A percentile compares a stretch with the other conserved stretches of the same genome.
Conservation (phyloP, 1,139 yeast species). For the Hemisphaericaspora subhashii region DNA sequence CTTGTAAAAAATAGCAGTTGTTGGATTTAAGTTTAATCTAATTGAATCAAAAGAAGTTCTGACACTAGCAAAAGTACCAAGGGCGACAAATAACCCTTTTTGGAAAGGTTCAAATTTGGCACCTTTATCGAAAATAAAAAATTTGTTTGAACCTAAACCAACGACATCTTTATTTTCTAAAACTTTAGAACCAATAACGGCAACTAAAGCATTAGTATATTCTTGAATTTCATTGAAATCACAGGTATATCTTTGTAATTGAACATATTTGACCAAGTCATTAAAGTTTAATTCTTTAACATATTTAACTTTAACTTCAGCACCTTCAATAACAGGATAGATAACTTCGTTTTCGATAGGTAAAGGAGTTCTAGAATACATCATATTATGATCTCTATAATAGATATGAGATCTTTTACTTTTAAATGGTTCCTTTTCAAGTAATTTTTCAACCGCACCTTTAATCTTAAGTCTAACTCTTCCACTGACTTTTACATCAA, state of each 20-base stretch:
- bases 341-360: constrained; percentile 14
- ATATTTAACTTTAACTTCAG: constrained; percentile 10
- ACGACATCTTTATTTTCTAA: constrained; percentile 11
- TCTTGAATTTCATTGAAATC: constrained; percentile 14
- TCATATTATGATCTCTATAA: constrained; percentile 11
- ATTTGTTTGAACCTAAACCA: constrained; percentile 14
- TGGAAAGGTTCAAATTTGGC: constrained; percentile 11
- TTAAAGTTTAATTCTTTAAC: constrained; percentile 12
- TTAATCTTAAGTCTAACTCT: constrained; percentile 7
- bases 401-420: constrained; percentile 12
- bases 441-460: constrained; percentile 11
- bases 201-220: constrained; percentile 14
- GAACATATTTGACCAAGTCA: constrained; percentile 12
- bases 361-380: constrained; percentile 12
- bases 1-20: constrained; percentile 15
- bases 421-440: constrained; percentile 12
- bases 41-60: constrained; percentile 14
- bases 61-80: constrained; percentile 16
- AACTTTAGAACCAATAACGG: constrained; percentile 14
- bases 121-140: constrained; percentile 12
- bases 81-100: constrained; percentile 11
- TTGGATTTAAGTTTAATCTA: constrained; percentile 13
- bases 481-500: constrained; percentile 8
- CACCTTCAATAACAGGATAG: constrained; percentile 9
- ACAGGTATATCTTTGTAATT: constrained; percentile 9